Base-by-base conservation (phyloP, 768 basidiomycete species). In the Lactarius akahatsu region DNA sequence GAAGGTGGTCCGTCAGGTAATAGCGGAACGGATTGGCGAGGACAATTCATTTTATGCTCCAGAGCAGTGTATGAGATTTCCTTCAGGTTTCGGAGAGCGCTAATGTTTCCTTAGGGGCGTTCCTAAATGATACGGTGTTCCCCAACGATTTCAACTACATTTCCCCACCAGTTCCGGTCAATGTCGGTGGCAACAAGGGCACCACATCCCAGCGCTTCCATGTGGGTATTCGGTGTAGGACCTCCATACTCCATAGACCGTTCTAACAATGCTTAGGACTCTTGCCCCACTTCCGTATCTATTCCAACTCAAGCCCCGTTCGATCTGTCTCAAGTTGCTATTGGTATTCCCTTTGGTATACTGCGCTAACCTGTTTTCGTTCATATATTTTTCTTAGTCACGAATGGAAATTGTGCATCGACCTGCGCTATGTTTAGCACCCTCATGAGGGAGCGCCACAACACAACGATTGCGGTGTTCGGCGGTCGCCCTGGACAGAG, bases 351-450 rank as follows among this genome's bases (percentile, higher is more conserved):
- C n/a, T 38, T 28, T 41, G 34, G 7, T 5, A 3, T 61, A 26
- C n/a, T 26, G 15, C 26, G 38, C 30, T 16, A 45, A 8, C 23
- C 13, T 28, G 50, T 7, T 16, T 28, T 47, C 2, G 11, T 43
- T 64, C 30, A 38, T 18, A 20, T 32, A 8, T 20, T 26, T 28
- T 20, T 16, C 23, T 34, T 16, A 71, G 70, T 71, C 11, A 60
- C 60, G 36, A 72, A 67, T 30, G 72, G 72, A 18, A 71, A 64
- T 15, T 86, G 85, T 62, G 84, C 84, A 13, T 85, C 83, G 5
- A 86, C 85, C 3, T 86, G 85, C 63, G 81, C 85, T 2, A 78
- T 83, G 78, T 86, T 86, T 72, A 80, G 77, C 59, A 85, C 85
- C 1, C 64, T 85, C 45, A 85, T 86, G 84, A 75, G 76, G 26